These are phyloP conservation scores for Tolypocladium ophioglossoides DNA, from an alignment of 2,329 filamentous ascomycete genomes.

Conservation along the genomic window DNA sequence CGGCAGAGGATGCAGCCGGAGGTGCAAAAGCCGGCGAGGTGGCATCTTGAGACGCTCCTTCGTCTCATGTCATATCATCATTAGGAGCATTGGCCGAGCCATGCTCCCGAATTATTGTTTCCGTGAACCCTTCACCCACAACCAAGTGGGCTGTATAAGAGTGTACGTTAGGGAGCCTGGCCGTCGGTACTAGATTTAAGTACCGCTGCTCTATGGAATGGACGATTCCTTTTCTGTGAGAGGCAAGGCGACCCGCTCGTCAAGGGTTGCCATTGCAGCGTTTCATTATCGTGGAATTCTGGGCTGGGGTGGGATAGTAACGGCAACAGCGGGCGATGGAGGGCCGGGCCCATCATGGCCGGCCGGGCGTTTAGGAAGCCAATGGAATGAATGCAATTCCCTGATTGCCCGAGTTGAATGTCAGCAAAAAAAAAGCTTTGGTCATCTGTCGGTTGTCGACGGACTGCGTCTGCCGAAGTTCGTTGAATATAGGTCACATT, in stretches of 20 bases:
- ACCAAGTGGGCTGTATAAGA: background rate
- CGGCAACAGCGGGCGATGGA: too few relatives aligned
- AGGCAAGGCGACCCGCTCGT: background rate
- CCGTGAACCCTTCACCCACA: background rate
- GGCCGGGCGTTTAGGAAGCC: background rate
- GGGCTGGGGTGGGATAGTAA: background rate
- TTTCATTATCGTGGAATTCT: too few relatives aligned
- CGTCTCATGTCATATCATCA: background rate
- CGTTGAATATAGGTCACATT: too few relatives aligned
- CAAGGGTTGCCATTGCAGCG: background rate
- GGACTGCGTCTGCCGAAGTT: too few relatives aligned
- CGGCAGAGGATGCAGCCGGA: constrained; percentile 1
- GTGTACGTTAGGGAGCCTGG: background rate
- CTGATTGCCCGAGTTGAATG: background rate
- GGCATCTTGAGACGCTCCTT: background rate
- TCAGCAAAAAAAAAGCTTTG: background rate
- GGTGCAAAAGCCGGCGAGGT: background rate
- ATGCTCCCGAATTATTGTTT: background rate
- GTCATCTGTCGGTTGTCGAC: too few relatives aligned
- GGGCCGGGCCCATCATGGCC: too few relatives aligned
- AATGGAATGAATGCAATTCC: background rate
- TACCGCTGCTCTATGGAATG: background rate
- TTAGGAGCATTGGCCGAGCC: background rate
- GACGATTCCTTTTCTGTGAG: too few relatives aligned
- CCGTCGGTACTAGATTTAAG: background rate